Evolutionary conservation across 106 monocot genomes (phyloP).

Genomic region (Narthecium ossifragum): DNA sequence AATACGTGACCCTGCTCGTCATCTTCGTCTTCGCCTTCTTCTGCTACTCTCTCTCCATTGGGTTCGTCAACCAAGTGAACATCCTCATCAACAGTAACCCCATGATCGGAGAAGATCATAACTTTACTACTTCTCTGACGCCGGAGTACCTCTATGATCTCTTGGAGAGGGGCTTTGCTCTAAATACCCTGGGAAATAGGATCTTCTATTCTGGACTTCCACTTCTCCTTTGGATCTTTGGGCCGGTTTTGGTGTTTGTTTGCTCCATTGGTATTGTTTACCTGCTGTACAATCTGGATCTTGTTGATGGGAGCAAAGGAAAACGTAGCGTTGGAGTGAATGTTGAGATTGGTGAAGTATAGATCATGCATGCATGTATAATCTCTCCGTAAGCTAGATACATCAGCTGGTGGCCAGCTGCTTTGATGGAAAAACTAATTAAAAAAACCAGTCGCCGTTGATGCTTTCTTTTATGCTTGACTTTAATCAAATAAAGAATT

Average conservation of each 20-base stretch:
- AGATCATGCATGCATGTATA: too few relatives aligned
- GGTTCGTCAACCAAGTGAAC: conserved; percentile 25
- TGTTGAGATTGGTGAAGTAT: too few relatives aligned
- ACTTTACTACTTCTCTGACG: neutral
- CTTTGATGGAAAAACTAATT: too few relatives aligned
- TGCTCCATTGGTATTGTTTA: conserved; percentile 12
- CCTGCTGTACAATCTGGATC: conserved; percentile 7
- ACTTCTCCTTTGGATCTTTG: conserved; percentile 27
- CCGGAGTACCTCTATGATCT: conserved; percentile 15
- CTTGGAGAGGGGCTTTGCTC: conserved; percentile 11
- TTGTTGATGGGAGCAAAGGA: neutral
- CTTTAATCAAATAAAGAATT: too few relatives aligned
- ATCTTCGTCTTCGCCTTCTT: conserved; percentile 29
- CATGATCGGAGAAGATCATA: too few relatives aligned
- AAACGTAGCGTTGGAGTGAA: neutral
- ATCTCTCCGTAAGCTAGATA: too few relatives aligned
- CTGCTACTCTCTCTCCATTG: conserved; percentile 25
- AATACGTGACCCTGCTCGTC: conserved; percentile 23
- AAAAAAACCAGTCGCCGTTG: too few relatives aligned
- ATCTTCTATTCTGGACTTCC: conserved; percentile 25
- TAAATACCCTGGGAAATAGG: conserved; percentile 25
- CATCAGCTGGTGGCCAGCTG: too few relatives aligned
- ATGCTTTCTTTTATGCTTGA: too few relatives aligned
- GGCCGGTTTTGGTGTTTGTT: conserved; percentile 20
- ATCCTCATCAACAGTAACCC: conserved; percentile 24